Evolutionary conservation across 805 yeast species (phyloP), one percentile per base, ranked within the genome.

Genomic region (Lachancea mirantina): DNA sequence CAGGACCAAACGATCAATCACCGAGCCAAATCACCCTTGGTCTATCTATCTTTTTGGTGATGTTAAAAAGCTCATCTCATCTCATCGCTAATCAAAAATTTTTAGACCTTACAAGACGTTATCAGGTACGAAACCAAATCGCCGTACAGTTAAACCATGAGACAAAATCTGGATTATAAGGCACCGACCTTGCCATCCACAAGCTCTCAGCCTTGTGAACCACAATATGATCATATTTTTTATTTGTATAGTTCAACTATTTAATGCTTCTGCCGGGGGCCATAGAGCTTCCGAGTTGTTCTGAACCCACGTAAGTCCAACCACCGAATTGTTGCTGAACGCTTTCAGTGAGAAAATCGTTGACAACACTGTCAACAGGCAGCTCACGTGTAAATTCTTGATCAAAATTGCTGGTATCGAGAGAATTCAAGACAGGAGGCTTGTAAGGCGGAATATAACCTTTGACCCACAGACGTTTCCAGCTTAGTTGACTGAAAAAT

Each of bases 261-360:
- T 46, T 45, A 13, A 53, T 51, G 38, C 59, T 53, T 41, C 56
- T 50, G 2, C 53, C 58, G 29, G 55, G 60, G 2, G 46, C 41
- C 53, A 52, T 47, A 16, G 59, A 52, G 32, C 56, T 58, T 13
- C 67, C 67, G 22, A 67, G 39, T 36, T 64, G 67, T 38, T 66
- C 72, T 30, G 70, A 78, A 2, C 92, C 94, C 29, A 79, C 84
- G 59, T 88, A 89, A 2, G 97, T 89, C 98, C 98, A 92, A 5
- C 98, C 97, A 28, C 96, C 97, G 67, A 92, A 92, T 62, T 92
- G 97, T 55, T 82, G 77, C 60, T 92, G 98, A n/a, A 92, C 96
- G 48, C 88, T 76, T 47, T 87, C 97, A 50, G 94, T 83, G 41
- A 92, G 69, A 46, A 73, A 84, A 51, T 84, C 94, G 55, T 88